These are phyloP conservation scores for Aspergillus bridgeri DNA, from an alignment of 495 filamentous ascomycete genomes.

Conservation along the genomic window DNA sequence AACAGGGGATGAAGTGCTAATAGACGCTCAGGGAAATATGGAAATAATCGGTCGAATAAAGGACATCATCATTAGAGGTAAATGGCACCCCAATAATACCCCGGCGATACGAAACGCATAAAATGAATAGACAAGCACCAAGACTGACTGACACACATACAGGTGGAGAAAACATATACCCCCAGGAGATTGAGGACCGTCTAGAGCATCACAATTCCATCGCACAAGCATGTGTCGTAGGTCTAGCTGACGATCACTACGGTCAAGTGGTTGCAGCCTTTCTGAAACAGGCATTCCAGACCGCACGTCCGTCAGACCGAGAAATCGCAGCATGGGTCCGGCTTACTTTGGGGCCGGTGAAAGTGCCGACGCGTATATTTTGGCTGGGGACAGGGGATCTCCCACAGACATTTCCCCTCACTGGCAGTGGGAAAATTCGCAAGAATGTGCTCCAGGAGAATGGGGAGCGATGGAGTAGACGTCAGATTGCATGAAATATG, in stretches of 20 bases:
- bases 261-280: conserved; percentile 53
- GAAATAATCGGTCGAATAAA: conserved; percentile 54
- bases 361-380: conserved; percentile 55
- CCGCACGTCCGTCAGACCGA: background rate
- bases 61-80: conserved; percentile 57
- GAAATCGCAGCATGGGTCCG: conserved; percentile 41
- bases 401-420: conserved; percentile 49
- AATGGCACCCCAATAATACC: too few relatives aligned
- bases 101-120: too few relatives aligned
- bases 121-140: too few relatives aligned
- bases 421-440: conserved; percentile 62
- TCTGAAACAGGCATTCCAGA: conserved; percentile 3
- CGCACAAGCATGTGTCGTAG: conserved; percentile 54
- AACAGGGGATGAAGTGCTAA: conserved; percentile 18
- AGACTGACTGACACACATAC: too few relatives aligned
- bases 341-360: conserved; percentile 50
- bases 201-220: conserved; percentile 53
- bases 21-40: conserved; percentile 16
- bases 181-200: conserved; percentile 66
- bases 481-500: too few relatives aligned
- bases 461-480: conserved; percentile 23
- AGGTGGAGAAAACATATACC: conserved; percentile 75
- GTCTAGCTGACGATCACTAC: conserved; percentile 54
- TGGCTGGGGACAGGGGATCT: conserved; percentile 54
- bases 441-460: conserved; percentile 57